Base-by-base conservation (phyloP, 768 basidiomycete genomes). In the Trametes elegans region DNA sequence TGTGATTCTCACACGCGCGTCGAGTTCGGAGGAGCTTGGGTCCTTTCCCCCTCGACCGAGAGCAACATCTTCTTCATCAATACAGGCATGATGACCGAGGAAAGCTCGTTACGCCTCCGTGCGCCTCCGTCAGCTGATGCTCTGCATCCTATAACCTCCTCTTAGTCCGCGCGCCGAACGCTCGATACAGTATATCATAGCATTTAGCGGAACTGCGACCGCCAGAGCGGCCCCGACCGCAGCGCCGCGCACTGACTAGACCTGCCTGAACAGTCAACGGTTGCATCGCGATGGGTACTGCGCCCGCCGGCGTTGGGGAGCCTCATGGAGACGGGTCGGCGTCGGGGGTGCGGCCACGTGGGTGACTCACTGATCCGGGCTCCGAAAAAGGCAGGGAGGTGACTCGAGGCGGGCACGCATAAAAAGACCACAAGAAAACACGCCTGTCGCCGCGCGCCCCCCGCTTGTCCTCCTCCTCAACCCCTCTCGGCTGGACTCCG, bases 301-400 rank as follows among this genome's bases (percentile, higher is more conserved):
- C 42, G 42, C 51, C 51, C 51, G 51, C 42, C 51, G 11, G 35
- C 51, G 51, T 38, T 34, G 24, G 9, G 42, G 51, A 53, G 51
- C 51, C 51, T 53, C 51, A 44, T 53, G 51, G 51, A n/a, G 31
- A 46, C 45, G 27, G 45, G 28, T n/a, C 43, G n/a, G 28, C 18
- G n/a, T 50, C 49, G 39, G 39, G 34, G 49, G 23, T 19, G 42
- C 23, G 47, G 34, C 42, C 55, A 57, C 55, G 55, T 57, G 55
- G 49, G 46, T 57, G 55, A 57, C 42, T 57, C 55, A 50, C 49
- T 57, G 55, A 57, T 57, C 55, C 55, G 55, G 19, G 7, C 3
- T 2, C 55, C 55, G 6, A 43, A 57, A 45, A 50, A 57, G 55
- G 55, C 42, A 57, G 19, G 34, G 7, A 13, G 29, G 49, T 57